A percentile compares a stretch with the other conserved stretches of the same genome.
Evolutionary conservation across 2,329 filamentous ascomycete genomes (phyloP).

Genomic region (Sarocladiaceae sp.): DNA sequence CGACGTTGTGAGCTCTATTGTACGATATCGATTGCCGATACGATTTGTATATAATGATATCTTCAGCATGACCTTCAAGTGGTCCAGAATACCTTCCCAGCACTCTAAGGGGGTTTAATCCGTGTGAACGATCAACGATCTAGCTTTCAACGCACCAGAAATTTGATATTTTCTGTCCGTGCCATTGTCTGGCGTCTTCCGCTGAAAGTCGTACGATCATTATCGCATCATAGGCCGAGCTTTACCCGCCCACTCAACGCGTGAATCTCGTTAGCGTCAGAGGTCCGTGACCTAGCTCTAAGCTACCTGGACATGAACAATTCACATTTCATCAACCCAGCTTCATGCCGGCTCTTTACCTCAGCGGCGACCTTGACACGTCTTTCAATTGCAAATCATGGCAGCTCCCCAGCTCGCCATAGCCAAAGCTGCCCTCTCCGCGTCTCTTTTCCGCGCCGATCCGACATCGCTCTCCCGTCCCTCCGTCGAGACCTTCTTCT

Average conservation of each 20-base stretch:
- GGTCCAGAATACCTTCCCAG: too few relatives aligned
- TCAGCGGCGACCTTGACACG: background rate
- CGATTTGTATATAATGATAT: too few relatives aligned
- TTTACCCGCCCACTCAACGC: background rate
- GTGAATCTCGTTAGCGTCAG: too few relatives aligned
- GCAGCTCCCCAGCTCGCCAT: conserved; percentile 67
- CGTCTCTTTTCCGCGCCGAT: conserved; percentile 66
- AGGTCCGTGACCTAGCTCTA: background rate
- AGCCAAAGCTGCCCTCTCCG: conserved; percentile 71
- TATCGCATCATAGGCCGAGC: background rate
- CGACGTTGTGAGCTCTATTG: conserved; percentile 3
- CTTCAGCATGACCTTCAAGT: too few relatives aligned
- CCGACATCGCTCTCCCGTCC: conserved; percentile 62
- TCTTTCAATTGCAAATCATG: conserved; percentile 36
- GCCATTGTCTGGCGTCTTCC: too few relatives aligned
- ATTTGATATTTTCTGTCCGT: too few relatives aligned
- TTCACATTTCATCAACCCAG: too few relatives aligned
- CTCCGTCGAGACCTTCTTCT: conserved; percentile 64
- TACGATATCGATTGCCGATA: too few relatives aligned
- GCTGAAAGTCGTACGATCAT: too few relatives aligned
- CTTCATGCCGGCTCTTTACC: background rate
- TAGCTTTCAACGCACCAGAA: too few relatives aligned
- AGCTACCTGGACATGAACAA: background rate
- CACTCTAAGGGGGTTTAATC: too few relatives aligned
- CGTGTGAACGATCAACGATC: too few relatives aligned